Conservation (phyloP, 768 basidiomycete genomes). For the Hortiboletus campestris region DNA sequence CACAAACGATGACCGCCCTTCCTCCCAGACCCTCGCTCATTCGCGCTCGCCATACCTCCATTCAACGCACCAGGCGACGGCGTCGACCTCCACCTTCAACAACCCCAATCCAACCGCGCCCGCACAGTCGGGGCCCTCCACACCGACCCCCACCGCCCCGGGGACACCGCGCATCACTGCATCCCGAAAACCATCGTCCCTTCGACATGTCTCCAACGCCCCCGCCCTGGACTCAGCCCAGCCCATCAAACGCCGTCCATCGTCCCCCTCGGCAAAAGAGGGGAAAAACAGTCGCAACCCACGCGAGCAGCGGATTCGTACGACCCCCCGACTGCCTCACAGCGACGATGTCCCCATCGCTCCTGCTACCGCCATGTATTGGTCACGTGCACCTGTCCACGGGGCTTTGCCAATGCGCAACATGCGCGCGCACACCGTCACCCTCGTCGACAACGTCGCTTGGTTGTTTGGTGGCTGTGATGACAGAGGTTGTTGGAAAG, state of each 20-base stretch:
- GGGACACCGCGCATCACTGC: constrained; percentile 27
- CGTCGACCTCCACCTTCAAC: constrained; percentile 39
- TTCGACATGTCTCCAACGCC: constrained; percentile 31
- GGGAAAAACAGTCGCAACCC: constrained; percentile 6
- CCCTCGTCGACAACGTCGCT: constrained; percentile 74
- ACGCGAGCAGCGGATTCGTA: constrained; percentile 38
- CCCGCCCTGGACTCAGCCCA: constrained; percentile 26
- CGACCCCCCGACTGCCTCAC: constrained; percentile 59
- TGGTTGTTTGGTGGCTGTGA: constrained; percentile 94
- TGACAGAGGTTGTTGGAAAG: constrained; percentile 67
- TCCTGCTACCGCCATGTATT: constrained; percentile 79
- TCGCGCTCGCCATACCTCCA: constrained; percentile 40
- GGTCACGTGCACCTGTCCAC: constrained; percentile 81
- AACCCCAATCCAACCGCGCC: not conserved
- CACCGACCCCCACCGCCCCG: constrained; percentile 18
- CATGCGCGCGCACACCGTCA: constrained; percentile 82
- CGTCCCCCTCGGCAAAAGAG: constrained; percentile 31
- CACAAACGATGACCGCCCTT: constrained; percentile 15
- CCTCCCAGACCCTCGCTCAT: constrained; percentile 1
- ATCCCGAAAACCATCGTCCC: constrained; percentile 32
- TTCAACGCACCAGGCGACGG: constrained; percentile 32
- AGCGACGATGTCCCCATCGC: constrained; percentile 56
- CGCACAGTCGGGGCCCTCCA: constrained; percentile 2
- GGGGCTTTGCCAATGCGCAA: constrained; percentile 63
- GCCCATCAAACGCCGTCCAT: constrained; percentile 24